These are phyloP conservation scores for Boletus subcaerulescens DNA, from an alignment of 768 basidiomycete species.

Conservation along the genomic window DNA sequence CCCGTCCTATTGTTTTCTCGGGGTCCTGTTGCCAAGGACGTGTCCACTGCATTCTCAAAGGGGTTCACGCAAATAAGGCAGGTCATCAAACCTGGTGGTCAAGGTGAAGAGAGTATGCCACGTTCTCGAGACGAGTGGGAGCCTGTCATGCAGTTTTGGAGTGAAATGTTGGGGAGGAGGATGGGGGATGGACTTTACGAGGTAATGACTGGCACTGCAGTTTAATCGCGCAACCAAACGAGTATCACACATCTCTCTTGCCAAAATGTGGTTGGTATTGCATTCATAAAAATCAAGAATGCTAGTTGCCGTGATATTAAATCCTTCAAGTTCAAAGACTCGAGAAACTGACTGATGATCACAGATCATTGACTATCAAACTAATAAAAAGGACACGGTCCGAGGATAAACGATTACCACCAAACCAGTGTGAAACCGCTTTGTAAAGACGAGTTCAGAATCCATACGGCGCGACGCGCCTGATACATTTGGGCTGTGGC, in stretches of 20 bases:
- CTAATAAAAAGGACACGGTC: too few species aligned
- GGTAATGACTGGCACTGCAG: constrained; percentile 45
- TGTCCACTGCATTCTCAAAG: constrained; percentile 53
- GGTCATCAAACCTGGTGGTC: constrained; percentile 38
- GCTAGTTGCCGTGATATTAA: too few species aligned
- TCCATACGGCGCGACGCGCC: neutral
- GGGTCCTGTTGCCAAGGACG: constrained; percentile 41
- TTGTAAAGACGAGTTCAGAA: neutral
- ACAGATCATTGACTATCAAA: too few species aligned
- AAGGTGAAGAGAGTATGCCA: constrained; percentile 63
- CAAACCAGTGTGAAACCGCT: neutral
- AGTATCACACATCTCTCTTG: neutral
- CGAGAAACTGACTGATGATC: too few species aligned
- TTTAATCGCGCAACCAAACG: neutral
- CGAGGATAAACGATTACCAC: too few species aligned
- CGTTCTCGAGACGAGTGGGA: constrained; percentile 74
- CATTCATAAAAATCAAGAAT: too few species aligned
- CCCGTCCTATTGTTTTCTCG: constrained; percentile 62
- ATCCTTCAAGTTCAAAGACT: too few species aligned
- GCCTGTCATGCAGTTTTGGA: constrained; percentile 87
- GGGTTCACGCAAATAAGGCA: constrained; percentile 54
- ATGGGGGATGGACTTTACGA: constrained; percentile 64
- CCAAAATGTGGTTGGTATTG: neutral
- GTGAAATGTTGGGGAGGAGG: constrained; percentile 56
- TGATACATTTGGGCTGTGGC: constrained; percentile 15